Evolutionary conservation across 2,329 filamentous ascomycete genomes (phyloP).

Genomic region (Ophiostoma novo-ulmi): DNA sequence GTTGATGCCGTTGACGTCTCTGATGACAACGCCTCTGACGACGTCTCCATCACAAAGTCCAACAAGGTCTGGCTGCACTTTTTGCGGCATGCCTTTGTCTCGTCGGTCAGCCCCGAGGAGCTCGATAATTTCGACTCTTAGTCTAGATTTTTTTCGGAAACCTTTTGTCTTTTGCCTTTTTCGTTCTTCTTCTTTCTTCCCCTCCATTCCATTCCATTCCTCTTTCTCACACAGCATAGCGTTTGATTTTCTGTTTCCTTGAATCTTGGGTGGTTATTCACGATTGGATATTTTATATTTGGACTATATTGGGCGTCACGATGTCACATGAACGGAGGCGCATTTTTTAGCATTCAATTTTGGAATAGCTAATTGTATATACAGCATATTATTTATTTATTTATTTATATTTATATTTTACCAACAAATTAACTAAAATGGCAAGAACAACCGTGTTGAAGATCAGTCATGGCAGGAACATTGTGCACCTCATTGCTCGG

Average conservation of each 20-base stretch:
- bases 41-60: constrained; percentile 41
- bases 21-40: constrained; percentile 30
- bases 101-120: constrained; percentile 62
- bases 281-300: background rate
- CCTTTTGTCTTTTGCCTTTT: background rate
- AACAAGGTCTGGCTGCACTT: constrained; percentile 76
- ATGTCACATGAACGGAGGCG: constrained; percentile 12
- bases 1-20: constrained; percentile 31
- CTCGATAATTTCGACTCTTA: constrained; percentile 42
- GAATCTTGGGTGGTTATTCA: background rate
- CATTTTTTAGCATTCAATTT: background rate
- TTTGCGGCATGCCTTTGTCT: constrained; percentile 71
- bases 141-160: background rate
- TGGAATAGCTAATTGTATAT: background rate
- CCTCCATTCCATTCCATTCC: background rate
- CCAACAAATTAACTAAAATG: background rate
- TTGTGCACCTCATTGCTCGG: background rate
- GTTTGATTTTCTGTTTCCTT: background rate
- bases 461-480: constrained; percentile 3
- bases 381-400: background rate
- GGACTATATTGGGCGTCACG: background rate
- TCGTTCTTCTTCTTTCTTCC: background rate
- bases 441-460: background rate
- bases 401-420: background rate
- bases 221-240: constrained; percentile 4